phyloP scores from a whole-genome alignment of 148 eudicot genomes.

The Chenopodium suecicum region DNA sequence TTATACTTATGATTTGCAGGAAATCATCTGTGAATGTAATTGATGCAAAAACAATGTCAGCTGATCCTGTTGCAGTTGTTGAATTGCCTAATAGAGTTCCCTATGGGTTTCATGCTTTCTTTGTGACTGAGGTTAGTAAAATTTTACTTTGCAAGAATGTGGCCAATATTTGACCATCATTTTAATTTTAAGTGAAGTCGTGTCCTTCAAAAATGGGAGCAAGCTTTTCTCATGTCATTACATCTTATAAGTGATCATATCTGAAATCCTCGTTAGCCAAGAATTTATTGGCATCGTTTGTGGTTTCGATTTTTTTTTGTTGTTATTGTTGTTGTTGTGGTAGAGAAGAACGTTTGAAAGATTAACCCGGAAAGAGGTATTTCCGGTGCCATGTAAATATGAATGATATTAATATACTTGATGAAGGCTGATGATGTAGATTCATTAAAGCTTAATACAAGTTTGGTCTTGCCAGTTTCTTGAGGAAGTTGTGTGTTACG shows the following conservation, averaged over 20 bases:
- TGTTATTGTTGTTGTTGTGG: too few species aligned
- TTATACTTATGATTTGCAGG: conserved; percentile 38
- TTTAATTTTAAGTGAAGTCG: not conserved
- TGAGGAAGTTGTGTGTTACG: too few species aligned
- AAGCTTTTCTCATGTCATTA: not conserved
- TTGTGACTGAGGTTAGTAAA: conserved; percentile 77
- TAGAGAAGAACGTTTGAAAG: too few species aligned
- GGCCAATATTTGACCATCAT: not conserved
- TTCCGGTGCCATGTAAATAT: not conserved
- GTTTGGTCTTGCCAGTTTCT: not conserved
- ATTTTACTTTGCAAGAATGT: not conserved
- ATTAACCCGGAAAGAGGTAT: too few species aligned
- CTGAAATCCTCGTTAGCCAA: not conserved
- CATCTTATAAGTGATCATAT: not conserved
- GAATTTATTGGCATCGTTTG: too few species aligned
- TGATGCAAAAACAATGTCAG: conserved; percentile 91
- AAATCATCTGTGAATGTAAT: conserved; percentile 80
- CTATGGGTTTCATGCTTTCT: conserved; percentile 96
- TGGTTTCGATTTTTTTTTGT: too few species aligned
- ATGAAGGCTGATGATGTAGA: not conserved
- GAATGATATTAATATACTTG: too few species aligned
- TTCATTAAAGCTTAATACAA: not conserved
- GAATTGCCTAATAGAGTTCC: conserved; percentile 89
- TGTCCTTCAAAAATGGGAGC: not conserved
- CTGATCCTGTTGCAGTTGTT: conserved; percentile 89